Evolutionary conservation across 805 yeast species (phyloP).

Genomic region (Maudiozyma turicensis): DNA sequence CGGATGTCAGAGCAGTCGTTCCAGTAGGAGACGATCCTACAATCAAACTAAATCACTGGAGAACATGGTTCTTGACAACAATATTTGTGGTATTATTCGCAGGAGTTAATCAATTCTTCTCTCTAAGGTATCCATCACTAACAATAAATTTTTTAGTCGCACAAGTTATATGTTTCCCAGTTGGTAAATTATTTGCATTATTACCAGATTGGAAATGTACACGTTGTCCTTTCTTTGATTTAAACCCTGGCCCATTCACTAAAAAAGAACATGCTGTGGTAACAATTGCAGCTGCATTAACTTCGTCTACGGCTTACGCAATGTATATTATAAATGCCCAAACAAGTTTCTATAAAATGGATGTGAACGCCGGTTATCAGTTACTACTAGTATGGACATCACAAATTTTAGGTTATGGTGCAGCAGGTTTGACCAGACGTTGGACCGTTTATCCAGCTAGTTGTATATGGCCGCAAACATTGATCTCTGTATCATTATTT

Average conservation of each 20-base stretch:
- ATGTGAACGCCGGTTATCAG: conserved; percentile 40
- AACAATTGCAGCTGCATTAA: conserved; percentile 38
- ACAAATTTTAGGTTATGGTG: conserved; percentile 57
- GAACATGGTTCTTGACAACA: conserved; percentile 45
- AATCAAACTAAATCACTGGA: conserved; percentile 41
- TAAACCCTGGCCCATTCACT: conserved; percentile 46
- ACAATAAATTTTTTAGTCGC: conserved; percentile 42
- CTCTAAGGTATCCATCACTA: conserved; percentile 43
- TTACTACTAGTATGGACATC: conserved; percentile 44
- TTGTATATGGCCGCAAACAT: conserved; percentile 54
- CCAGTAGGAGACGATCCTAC: conserved; percentile 43
- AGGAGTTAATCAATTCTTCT: conserved; percentile 47
- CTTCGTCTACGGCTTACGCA: conserved; percentile 42
- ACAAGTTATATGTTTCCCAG: conserved; percentile 44
- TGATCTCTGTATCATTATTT: conserved; percentile 50
- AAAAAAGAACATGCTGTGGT: conserved; percentile 44
- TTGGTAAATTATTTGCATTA: conserved; percentile 37
- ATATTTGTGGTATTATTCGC: conserved; percentile 45
- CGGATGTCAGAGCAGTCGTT: conserved; percentile 51
- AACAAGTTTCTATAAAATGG: conserved; percentile 36
- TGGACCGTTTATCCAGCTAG: conserved; percentile 51
- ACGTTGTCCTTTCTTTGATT: conserved; percentile 24
- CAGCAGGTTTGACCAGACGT: conserved; percentile 52
- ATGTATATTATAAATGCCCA: conserved; percentile 45
- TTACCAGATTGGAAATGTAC: conserved; percentile 34